phyloP scores from a whole-genome alignment of 441 rosid genomes.

The Euphorbia schlechtendalii region DNA sequence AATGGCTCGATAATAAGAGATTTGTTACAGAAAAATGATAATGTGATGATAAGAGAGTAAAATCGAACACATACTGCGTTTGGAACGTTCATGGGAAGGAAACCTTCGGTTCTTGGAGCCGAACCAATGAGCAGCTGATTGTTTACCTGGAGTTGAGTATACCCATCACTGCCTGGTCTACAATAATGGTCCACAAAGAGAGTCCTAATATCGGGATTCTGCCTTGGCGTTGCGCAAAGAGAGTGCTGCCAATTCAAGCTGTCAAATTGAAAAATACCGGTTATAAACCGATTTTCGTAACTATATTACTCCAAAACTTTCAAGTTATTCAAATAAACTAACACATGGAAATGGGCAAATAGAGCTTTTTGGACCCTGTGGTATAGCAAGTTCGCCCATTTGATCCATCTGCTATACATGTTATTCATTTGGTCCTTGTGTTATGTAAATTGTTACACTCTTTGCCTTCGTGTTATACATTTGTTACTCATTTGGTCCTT shows the following conservation, averaged over 20 bases:
- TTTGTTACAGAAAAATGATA: neutral
- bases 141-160: conserved; percentile 55
- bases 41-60: neutral
- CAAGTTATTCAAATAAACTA: neutral
- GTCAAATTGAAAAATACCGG: conserved; percentile 16
- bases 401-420: too few relatives aligned
- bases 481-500: too few relatives aligned
- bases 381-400: too few relatives aligned
- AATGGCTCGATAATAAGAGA: too few relatives aligned
- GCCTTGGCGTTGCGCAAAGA: conserved; percentile 70
- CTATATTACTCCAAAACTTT: neutral
- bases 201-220: conserved; percentile 74
- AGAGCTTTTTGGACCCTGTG: too few relatives aligned
- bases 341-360: neutral
- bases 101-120: conserved; percentile 56
- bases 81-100: conserved; percentile 52
- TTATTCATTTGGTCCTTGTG: too few relatives aligned
- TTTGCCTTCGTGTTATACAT: too few relatives aligned
- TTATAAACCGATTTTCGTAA: neutral
- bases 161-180: conserved; percentile 61
- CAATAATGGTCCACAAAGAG: conserved; percentile 72
- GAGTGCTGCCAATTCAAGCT: conserved; percentile 93
- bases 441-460: too few relatives aligned
- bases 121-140: conserved; percentile 53
- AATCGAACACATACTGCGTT: conserved; percentile 53